phyloP scores from a whole-genome alignment of 2,329 filamentous ascomycete genomes.

The Aureobasidium mangrovei region DNA sequence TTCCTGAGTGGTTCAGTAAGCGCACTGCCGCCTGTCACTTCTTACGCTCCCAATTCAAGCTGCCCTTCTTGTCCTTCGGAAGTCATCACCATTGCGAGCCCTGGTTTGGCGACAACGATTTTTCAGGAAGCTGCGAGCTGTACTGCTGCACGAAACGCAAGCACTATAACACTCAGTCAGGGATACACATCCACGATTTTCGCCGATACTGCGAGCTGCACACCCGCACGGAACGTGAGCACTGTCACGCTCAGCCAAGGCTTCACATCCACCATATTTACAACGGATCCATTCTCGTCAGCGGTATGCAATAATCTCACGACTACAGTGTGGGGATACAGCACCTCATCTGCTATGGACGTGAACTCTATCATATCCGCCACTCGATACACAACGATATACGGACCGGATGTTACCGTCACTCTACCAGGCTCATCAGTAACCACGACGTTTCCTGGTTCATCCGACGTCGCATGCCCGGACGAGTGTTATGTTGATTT shows the following conservation, averaged over 20 bases:
- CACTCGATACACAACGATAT: constrained; percentile 2
- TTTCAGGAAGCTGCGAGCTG: background rate
- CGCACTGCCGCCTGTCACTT: background rate
- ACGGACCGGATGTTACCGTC: constrained; percentile 1
- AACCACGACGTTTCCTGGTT: background rate
- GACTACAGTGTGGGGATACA: background rate
- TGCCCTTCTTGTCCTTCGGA: background rate
- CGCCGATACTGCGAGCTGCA: background rate
- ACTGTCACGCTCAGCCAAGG: constrained; percentile 1
- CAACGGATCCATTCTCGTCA: background rate
- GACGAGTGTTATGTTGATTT: constrained; percentile 7
- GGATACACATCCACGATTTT: background rate
- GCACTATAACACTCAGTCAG: background rate
- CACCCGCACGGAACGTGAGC: background rate
- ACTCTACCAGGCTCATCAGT: background rate
- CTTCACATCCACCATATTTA: background rate
- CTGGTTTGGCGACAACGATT: background rate
- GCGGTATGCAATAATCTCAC: background rate
- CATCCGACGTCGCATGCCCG: background rate
- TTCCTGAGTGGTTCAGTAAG: background rate
- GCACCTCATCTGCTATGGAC: background rate
- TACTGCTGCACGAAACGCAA: background rate
- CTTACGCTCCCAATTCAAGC: background rate
- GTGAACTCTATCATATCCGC: background rate
- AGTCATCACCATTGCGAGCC: background rate